These are phyloP conservation scores for Ophiostoma piceae DNA, from an alignment of 2,329 filamentous ascomycete genomes.

Conservation along the genomic window DNA sequence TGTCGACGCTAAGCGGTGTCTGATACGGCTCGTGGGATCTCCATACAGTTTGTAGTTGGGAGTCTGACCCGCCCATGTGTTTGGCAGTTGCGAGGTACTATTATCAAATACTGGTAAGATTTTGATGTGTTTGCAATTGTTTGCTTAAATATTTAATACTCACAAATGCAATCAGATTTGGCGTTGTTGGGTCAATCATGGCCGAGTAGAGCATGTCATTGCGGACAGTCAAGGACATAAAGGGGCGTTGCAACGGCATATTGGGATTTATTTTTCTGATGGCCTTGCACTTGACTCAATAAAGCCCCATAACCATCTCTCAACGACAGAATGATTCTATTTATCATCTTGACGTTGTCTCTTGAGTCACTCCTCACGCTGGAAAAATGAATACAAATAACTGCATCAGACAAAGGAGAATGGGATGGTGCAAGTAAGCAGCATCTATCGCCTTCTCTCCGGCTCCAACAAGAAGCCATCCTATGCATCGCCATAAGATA, in stretches of 20 bases:
- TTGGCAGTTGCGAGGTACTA: background rate
- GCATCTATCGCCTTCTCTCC: slow-evolving; percentile 7
- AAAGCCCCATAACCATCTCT: background rate
- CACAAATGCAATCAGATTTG: background rate
- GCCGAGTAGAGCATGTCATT: slow-evolving; percentile 12
- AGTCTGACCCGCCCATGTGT: background rate
- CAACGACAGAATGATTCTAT: background rate
- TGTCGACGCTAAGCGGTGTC: background rate
- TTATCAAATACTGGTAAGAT: background rate
- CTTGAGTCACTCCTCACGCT: background rate
- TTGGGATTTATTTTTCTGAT: background rate
- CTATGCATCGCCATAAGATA: background rate
- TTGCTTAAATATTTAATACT: background rate
- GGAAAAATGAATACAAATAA: background rate
- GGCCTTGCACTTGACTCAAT: background rate
- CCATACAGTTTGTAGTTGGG: background rate
- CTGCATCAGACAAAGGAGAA: background rate
- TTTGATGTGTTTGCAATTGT: background rate
- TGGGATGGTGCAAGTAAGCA: background rate
- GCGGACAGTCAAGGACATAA: background rate
- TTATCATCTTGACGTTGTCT: background rate
- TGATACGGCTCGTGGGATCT: slow-evolving; percentile 4
- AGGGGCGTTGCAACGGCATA: background rate
- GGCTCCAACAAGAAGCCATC: background rate
- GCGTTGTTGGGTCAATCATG: background rate